Evolutionary conservation across 1,139 yeast species (phyloP).

Genomic region (Nakaseomyces glabratus): DNA sequence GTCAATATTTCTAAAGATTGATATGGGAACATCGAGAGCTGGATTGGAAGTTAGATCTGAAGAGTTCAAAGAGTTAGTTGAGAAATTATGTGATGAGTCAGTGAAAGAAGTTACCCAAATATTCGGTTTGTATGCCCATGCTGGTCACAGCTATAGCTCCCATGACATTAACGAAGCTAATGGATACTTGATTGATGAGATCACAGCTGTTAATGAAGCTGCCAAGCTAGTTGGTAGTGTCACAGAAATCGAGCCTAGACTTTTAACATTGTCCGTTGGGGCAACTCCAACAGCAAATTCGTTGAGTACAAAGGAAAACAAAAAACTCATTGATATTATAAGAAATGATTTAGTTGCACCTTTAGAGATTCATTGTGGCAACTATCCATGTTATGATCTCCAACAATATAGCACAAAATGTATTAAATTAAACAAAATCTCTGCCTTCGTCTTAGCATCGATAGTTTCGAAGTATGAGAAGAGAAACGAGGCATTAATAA

Average conservation of each 20-base stretch:
- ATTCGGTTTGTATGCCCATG: conserved; percentile 70
- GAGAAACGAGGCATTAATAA: conserved; percentile 56
- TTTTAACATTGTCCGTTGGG: conserved; percentile 43
- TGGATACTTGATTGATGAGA: conserved; percentile 43
- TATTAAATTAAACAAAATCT: conserved; percentile 39
- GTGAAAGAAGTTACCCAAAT: conserved; percentile 34
- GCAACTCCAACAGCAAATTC: conserved; percentile 80
- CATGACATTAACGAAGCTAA: conserved; percentile 42
- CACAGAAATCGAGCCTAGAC: conserved; percentile 25
- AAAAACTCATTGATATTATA: conserved; percentile 31
- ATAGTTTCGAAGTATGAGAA: conserved; percentile 48
- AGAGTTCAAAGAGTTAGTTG: conserved; percentile 31
- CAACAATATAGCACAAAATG: conserved; percentile 69
- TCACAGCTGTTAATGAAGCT: conserved; percentile 48
- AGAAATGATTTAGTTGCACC: conserved; percentile 39
- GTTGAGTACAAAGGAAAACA: conserved; percentile 30
- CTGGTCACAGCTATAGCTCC: conserved; percentile 64
- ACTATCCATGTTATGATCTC: conserved; percentile 62
- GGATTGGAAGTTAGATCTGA: conserved; percentile 39
- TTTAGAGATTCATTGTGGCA: conserved; percentile 73
- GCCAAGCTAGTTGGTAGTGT: conserved; percentile 11
- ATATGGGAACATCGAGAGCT: conserved; percentile 58
- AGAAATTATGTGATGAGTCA: conserved; percentile 28
- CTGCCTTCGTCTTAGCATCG: conserved; percentile 54
- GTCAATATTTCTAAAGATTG: conserved; percentile 50